Base-by-base conservation (phyloP, 129 eudicot species). In the Chrysanthemum makinoi region DNA sequence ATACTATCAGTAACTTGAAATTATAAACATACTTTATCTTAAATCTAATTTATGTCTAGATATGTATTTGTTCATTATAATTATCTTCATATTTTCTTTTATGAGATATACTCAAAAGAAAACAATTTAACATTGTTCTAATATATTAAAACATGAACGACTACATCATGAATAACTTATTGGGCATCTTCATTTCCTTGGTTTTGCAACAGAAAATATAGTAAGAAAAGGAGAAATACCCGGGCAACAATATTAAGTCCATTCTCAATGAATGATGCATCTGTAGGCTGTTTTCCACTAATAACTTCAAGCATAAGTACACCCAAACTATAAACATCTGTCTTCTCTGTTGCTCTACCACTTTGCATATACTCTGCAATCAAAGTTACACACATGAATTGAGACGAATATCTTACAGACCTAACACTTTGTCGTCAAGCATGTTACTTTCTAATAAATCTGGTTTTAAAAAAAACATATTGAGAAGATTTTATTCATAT, bases 351-450 rank as follows among this genome's bases (percentile, higher is more conserved):
- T 66, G 96, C 96, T 69, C 96, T 83, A 75, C 91, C 98, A 78
- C 98, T 92, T 78, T 89, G 98, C 98, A 89, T 92, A 82, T 92
- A 92, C 77, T 92, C 98, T 92, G 88, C 66, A 64, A 68, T 49
- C 24, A 44, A 48, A 69, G 55, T 54, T 48, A 14, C 59, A 73
- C 24, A 69, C 74, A 70, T 1, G 43, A 69, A 20, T 33, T 62
- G 12, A 65, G 68, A 77, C 18, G 39, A 11, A 58, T 15, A 18
- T 2, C 51, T 2, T 15, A 26, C 51, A 61, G 43, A 35, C 43
- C 43, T 6, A 35, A 35, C 28, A 26, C 28, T 26, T 26, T 26
- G 28, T 26, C 28, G 28, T 1, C 3, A 26, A 26, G 3, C 3
- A 26, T 26, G 28, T 26, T 26, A 26, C 28, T 26, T 26, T 26